Evolutionary conservation across 2,329 filamentous ascomycete species (phyloP), one percentile per base, ranked within the genome.

Genomic region (Penicillium sp.): DNA sequence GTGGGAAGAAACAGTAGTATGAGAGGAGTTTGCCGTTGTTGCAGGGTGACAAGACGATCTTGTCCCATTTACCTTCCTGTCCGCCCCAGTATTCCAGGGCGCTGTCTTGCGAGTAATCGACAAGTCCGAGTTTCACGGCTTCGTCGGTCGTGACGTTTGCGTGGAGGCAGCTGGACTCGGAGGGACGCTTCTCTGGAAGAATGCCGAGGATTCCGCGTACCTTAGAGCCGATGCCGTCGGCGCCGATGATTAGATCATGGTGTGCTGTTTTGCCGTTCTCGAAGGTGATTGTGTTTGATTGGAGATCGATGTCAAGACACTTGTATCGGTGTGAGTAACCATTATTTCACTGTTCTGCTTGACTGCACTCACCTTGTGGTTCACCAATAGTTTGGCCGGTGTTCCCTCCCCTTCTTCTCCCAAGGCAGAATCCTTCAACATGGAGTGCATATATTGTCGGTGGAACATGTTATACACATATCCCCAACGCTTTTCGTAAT

Each of bases 11-110:
- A 72, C 86, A 88, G 72, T 89, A 89, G 73, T 87, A 89, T 0
- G 85, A 87, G 3, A 88, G 76, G 2, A 88, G 73, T 56, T 82
- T 82, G 49, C 86, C 86, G 19, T 81, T 82, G 64, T 88, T 87
- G 73, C 87, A 89, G 5, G 87, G 85, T 0, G 85, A 88, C 2
- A 89, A 75, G 5, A 89, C 87, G 54, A 90, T 89, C 77, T 89
- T 90, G 70, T 88, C 83, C 78, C 77, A 84, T 64, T 83, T 84
- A 51, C 86, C 82, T 46, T 71, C 67, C 42, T 71, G 69, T 48
- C 87, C 87, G 23, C 87, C 87, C 87, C 87, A 89, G 75, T 88
- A 89, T 69, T 90, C 84, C 0, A 90, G 75, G 0, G 86, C 86
- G 23, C 69, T 76, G 71, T 89, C 69, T 29, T 79, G 65, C 0